Evolutionary conservation across 2,329 filamentous ascomycete species (phyloP), one percentile per base, ranked within the genome.

Genomic region (Ascocoryne sarcoides): DNA sequence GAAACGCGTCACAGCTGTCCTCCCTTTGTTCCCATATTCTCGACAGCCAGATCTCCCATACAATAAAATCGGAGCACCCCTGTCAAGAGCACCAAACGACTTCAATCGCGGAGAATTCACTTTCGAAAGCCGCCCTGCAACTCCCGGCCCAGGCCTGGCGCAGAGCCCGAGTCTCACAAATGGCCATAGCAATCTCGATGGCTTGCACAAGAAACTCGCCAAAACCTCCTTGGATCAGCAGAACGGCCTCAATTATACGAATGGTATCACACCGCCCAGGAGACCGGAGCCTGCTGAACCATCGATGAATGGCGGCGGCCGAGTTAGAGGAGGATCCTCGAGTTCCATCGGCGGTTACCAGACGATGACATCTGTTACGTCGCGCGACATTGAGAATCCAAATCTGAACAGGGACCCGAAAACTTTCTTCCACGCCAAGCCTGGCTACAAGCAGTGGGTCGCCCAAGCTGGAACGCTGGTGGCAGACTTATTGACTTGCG

Each of bases 381-480:
- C 73, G 26, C 78, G 84, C 56, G 80, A 84, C 54, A 73, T 77
- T 50, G 71, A 76, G 54, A 78, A 77, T 57, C 67, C 70, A 36
- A 64, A 67, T 12, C 69, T 73, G 39, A 63, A 75, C 46, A 60
- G 62, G 16, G 67, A 69, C 23, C 71, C 70, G 44, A 70, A 69
- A 42, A 71, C 70, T 54, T 71, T 82, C 31, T 84, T 84, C 61
- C 76, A 87, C 60, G 80, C 86, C 15, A 89, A 90, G 60, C 86
- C 89, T 5, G 92, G 92, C 37, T 98, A 98, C 64, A 92, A 92
- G 68, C 87, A 95, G 67, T 98, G 92, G 92, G 90, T 98, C 48
- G 92, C 92, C 16, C 92, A 96, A 66, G 89, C 92, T 31, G 92
- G 92, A 45, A 96, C 89, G 20, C 74, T 98, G 42, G 84, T 98